These are phyloP conservation scores for Conringia planisiliqua DNA, from an alignment of 345 rosid species.

Conservation along the genomic window DNA sequence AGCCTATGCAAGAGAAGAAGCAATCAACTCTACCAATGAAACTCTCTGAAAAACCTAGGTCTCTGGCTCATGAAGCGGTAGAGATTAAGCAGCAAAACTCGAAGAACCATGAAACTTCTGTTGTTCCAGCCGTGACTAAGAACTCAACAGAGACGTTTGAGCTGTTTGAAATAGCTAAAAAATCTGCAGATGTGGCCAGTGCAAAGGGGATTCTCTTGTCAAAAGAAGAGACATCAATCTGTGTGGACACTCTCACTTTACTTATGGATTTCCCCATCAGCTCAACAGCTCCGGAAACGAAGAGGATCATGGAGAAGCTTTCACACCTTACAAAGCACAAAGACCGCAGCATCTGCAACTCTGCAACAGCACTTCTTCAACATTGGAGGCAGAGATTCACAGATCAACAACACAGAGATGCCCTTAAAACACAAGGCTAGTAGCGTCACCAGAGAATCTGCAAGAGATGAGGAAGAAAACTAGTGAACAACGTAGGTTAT, in stretches of 20 bases:
- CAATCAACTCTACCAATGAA: too few species aligned
- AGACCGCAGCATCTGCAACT: neutral
- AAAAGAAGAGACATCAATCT: neutral
- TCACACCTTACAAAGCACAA: neutral
- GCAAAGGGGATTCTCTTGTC: neutral
- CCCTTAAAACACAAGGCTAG: neutral
- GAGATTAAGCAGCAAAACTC: neutral
- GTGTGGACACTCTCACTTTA: neutral
- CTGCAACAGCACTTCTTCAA: neutral
- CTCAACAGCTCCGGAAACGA: neutral
- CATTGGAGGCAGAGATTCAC: slow-evolving; percentile 1
- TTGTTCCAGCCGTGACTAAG: neutral
- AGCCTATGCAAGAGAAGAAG: neutral
- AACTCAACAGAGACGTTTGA: neutral
- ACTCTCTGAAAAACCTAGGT: neutral
- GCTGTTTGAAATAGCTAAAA: neutral
- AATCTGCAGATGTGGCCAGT: neutral
- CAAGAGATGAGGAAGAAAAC: too few species aligned
- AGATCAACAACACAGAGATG: neutral
- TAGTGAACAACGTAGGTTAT: too few species aligned
- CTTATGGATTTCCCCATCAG: too few species aligned
- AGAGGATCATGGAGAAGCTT: neutral
- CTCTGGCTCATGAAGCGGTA: too few species aligned
- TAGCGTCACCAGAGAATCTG: neutral
- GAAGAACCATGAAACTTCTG: too few species aligned